Evolutionary conservation across 352 stramenopile species (phyloP), one percentile per base, ranked within the genome.

Genomic region (Phytophthora crassamura): DNA sequence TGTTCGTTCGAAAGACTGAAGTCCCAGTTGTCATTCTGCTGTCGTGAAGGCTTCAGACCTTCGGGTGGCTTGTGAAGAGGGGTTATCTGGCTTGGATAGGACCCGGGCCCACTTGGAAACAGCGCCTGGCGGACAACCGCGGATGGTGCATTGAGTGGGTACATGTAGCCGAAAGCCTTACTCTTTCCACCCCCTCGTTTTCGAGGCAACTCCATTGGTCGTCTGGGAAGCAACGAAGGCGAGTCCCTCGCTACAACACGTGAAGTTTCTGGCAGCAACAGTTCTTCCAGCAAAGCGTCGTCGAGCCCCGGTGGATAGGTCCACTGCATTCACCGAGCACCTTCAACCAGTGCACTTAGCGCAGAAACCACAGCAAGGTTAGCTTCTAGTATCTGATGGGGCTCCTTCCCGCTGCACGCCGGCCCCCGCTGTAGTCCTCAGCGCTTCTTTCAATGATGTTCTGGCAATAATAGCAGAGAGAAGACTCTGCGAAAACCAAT

Each of bases 91-190:
- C 67, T 82, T 36, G 76, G 73, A 25, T 84, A 84, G 20, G 73
- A 80, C 11, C 70, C 75, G 0, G 75, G 66, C 1, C 72, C 75
- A 58, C 65, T 80, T 9, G 76, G 76, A 34, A 82, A 82, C 10
- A 81, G 63, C 14, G 73, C 66, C 32, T 84, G 75, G 5, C 73
- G 75, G 43, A 81, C 74, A 32, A 77, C 64, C 7, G 69, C 67
- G 18, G 72, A 69, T 42, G 75, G 71, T 8, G 69, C 47, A 38
- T 84, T 60, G 5, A 78, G 46, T 14, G 71, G 67, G 35, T n/a
- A n/a, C n/a, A n/a, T n/a, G n/a, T 78, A 78, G 16, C 65, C 63
- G 9, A 68, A 51, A 42, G 63, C 59, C 30, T 77, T 81, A 30
- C 64, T 70, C 38, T 59, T 77, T 39, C 74, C 77, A 10, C 47